These are phyloP conservation scores for Arctium minus DNA, from an alignment of 129 eudicot genomes.

Conservation along the genomic window DNA sequence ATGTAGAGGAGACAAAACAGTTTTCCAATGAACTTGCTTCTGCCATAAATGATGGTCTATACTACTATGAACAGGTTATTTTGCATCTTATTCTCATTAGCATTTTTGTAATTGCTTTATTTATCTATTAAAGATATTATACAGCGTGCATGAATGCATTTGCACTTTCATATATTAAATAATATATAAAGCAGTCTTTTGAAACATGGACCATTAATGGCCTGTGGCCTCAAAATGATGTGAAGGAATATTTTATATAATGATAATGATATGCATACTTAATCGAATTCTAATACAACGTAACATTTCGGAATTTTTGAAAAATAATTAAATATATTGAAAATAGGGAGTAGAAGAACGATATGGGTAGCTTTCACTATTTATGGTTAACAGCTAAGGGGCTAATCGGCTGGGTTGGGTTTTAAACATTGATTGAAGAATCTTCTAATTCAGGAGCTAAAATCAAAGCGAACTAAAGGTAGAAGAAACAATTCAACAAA, in stretches of 20 bases:
- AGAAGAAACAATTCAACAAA: slow-evolving; percentile 38
- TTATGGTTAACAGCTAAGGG: not conserved
- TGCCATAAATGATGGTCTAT: slow-evolving; percentile 84
- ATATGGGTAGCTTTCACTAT: not conserved
- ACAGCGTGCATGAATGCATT: not conserved
- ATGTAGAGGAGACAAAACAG: slow-evolving; percentile 36
- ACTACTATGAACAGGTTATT: slow-evolving; percentile 88
- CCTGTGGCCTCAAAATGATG: not conserved
- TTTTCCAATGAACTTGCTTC: slow-evolving; percentile 83
- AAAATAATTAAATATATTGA: not conserved
- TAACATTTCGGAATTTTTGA: not conserved
- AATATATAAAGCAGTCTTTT: not conserved
- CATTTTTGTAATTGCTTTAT: not conserved
- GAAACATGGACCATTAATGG: not conserved
- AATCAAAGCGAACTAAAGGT: slow-evolving; percentile 48
- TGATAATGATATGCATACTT: not conserved
- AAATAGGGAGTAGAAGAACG: not conserved
- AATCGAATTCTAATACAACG: not conserved
- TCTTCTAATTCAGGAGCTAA: slow-evolving; percentile 54
- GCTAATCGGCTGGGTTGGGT: not conserved
- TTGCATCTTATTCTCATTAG: not conserved
- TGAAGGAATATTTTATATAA: not conserved
- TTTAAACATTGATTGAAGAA: not conserved
- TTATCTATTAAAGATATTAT: not conserved
- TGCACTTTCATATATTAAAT: not conserved